Conservation (phyloP, 257 asterid genomes). For the Fraxinus anomala region DNA sequence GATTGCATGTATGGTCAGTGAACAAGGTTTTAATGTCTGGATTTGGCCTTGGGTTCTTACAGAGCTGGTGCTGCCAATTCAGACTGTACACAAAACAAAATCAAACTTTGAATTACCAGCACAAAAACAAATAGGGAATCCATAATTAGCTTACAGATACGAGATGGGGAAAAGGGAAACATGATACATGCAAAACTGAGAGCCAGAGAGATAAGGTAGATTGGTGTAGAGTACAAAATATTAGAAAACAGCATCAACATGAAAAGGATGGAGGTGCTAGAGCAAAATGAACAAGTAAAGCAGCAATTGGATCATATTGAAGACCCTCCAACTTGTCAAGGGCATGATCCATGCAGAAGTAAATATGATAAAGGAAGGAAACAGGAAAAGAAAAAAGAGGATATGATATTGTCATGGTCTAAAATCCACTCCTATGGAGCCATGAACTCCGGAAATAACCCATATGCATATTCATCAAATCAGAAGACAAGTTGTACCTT, state of each 20-base stretch:
- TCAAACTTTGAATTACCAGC: slow-evolving; percentile 18
- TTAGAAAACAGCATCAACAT: not conserved
- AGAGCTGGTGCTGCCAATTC: slow-evolving; percentile 99
- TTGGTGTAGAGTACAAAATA: not conserved
- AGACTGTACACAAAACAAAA: slow-evolving; percentile 53
- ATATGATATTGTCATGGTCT: not conserved
- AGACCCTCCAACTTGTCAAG: not conserved
- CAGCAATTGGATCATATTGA: not conserved
- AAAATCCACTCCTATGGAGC: not conserved
- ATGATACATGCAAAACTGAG: not conserved
- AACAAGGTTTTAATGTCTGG: slow-evolving; percentile 96
- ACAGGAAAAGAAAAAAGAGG: not conserved
- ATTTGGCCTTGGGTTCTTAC: slow-evolving; percentile 92
- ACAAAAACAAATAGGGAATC: not conserved
- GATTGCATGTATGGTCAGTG: slow-evolving; percentile 80
- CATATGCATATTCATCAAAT: slow-evolving; percentile 5
- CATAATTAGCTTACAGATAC: not conserved
- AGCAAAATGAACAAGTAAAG: not conserved
- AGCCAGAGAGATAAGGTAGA: not conserved
- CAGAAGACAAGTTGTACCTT: slow-evolving; percentile 48
- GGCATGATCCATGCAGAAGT: not conserved
- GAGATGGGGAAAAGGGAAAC: not conserved
- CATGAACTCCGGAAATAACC: not conserved
- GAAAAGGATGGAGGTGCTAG: not conserved
- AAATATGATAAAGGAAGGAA: not conserved